Percentiles rank a stretch among this genome's conserved stretches.
These are phyloP conservation scores for Geranium rotundifolium DNA, from an alignment of 345 rosid species.

Conservation along the genomic window DNA sequence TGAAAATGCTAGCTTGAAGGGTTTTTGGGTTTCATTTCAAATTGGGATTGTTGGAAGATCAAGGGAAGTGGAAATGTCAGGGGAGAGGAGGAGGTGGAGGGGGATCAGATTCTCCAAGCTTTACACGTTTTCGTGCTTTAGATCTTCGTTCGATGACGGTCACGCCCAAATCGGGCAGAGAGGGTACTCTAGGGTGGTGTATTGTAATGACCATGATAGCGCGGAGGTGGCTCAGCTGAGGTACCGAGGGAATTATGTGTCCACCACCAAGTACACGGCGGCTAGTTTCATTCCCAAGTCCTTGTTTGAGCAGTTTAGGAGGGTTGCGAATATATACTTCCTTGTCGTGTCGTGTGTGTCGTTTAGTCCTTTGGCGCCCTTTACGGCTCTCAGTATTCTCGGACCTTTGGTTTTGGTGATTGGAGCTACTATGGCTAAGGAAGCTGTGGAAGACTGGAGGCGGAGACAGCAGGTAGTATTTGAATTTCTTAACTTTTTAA, in stretches of 20 bases:
- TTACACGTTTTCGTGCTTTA: conserved; percentile 52
- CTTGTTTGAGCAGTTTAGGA: conserved; percentile 90
- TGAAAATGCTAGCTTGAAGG: conserved; percentile 1
- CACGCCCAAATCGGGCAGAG: conserved; percentile 53
- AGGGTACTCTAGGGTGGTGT: conserved; percentile 77
- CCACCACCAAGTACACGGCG: conserved; percentile 69
- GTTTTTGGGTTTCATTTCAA: conserved; percentile 3
- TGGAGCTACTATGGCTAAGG: conserved; percentile 79
- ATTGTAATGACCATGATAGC: conserved; percentile 73
- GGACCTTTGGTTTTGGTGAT: conserved; percentile 70
- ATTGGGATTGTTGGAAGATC: conserved; percentile 6
- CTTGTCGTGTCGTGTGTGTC: conserved; percentile 82
- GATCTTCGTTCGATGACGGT: conserved; percentile 23
- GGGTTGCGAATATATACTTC: conserved; percentile 88
- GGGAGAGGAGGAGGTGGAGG: conserved; percentile 29
- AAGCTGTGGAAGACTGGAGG: conserved; percentile 79
- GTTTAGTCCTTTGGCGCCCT: conserved; percentile 83
- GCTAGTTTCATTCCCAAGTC: conserved; percentile 85
- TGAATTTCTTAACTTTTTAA: conserved; percentile 1
- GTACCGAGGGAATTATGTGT: conserved; percentile 73
- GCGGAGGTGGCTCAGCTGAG: conserved; percentile 42
- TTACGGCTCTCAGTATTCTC: conserved; percentile 53
- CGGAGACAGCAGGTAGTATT: conserved; percentile 58
- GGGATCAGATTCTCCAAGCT: conserved; percentile 40
- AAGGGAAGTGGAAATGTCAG: conserved; percentile 18